phyloP scores from a whole-genome alignment of 2,329 filamentous ascomycete genomes.

The Zymoseptoria passerinii region DNA sequence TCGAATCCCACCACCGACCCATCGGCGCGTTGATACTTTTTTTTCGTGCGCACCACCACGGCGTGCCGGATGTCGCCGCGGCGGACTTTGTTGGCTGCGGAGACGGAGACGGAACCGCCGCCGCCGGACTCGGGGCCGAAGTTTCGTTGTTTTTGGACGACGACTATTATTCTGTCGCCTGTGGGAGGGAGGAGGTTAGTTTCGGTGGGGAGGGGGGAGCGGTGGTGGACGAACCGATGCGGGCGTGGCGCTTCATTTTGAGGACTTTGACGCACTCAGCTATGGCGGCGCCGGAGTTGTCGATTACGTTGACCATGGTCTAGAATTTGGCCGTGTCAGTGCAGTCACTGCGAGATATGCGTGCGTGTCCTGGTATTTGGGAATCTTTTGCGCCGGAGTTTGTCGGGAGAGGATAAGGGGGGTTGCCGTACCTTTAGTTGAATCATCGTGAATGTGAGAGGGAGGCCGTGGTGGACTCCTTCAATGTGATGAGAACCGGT shows the following conservation, averaged over 20 bases:
- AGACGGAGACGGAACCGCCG: conserved; percentile 59
- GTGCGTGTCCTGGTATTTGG: not conserved
- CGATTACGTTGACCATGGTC: conserved; percentile 99
- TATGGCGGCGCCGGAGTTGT: conserved; percentile 95
- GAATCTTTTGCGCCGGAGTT: not conserved
- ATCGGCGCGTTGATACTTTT: conserved; percentile 79
- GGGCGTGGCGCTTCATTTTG: conserved; percentile 79
- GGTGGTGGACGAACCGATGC: conserved; percentile 60
- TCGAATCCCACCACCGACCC: conserved; percentile 88
- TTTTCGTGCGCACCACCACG: conserved; percentile 83
- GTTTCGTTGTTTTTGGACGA: conserved; percentile 90
- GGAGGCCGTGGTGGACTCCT: not conserved
- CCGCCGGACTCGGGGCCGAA: conserved; percentile 64
- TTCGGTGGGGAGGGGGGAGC: not conserved
- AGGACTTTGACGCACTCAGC: conserved; percentile 94
- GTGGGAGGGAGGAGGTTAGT: conserved; percentile 2
- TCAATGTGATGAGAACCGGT: not conserved
- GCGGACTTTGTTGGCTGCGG: conserved; percentile 83
- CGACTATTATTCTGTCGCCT: conserved; percentile 96
- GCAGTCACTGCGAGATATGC: not conserved
- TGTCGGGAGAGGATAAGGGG: not conserved
- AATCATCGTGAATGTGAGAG: conserved; percentile 60
- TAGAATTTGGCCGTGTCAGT: conserved; percentile 33
- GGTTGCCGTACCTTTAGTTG: conserved; percentile 38
- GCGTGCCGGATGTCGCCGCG: conserved; percentile 94